phyloP scores from a whole-genome alignment of 257 asterid species.

The Mitragyna speciosa region DNA sequence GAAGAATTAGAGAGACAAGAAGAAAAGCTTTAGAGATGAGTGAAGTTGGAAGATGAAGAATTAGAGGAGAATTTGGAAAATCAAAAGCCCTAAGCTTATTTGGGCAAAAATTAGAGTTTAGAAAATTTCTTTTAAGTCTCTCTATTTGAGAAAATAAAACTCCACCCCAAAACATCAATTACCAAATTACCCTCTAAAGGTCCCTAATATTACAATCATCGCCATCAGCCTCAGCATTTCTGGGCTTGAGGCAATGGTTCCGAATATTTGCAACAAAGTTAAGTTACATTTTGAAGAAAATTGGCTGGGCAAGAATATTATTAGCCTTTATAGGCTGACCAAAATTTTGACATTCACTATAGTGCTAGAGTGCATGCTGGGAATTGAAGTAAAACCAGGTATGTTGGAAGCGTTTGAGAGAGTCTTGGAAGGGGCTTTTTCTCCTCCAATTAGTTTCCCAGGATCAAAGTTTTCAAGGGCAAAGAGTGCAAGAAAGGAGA shows the following conservation, averaged over 20 bases:
- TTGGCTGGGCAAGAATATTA: constrained; percentile 39
- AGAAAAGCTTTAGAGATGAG: too few relatives aligned
- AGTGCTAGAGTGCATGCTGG: constrained; percentile 74
- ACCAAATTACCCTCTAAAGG: too few relatives aligned
- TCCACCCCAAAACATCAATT: too few relatives aligned
- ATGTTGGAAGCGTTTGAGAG: constrained; percentile 59
- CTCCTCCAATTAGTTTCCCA: constrained; percentile 52
- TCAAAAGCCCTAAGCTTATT: too few relatives aligned
- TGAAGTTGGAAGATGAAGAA: too few relatives aligned
- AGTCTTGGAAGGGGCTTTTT: constrained; percentile 75
- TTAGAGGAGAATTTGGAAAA: too few relatives aligned
- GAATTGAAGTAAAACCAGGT: constrained; percentile 55
- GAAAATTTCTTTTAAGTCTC: too few relatives aligned
- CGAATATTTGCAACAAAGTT: constrained; percentile 54
- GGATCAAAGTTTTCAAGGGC: constrained; percentile 76
- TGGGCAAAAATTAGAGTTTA: too few relatives aligned
- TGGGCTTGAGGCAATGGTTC: constrained; percentile 57
- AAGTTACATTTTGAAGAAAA: constrained; percentile 39
- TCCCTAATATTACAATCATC: too few relatives aligned
- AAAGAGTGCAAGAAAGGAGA: constrained; percentile 58
- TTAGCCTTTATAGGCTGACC: constrained; percentile 47
- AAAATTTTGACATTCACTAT: constrained; percentile 60
- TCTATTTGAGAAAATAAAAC: too few relatives aligned
- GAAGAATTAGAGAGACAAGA: too few relatives aligned
- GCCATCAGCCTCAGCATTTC: constrained; percentile 51